Evolutionary conservation across 306 rosid genomes (phyloP).

Genomic region (Prunus campanulata): DNA sequence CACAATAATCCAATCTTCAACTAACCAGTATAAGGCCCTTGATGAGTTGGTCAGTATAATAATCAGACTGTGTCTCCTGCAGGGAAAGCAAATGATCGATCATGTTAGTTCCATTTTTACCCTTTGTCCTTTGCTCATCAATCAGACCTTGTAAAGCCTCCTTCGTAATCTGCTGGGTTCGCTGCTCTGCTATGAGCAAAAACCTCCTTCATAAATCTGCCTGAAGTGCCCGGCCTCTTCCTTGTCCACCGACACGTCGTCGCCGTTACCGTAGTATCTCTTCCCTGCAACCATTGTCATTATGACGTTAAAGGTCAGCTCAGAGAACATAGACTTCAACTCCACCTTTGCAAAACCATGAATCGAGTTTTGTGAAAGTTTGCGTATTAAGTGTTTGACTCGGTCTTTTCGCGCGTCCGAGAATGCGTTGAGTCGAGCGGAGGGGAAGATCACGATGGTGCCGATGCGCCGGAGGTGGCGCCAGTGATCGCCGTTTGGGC

Average conservation of each 20-base stretch:
- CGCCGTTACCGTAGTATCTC: slow-evolving; percentile 39
- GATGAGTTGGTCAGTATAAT: slow-evolving; percentile 57
- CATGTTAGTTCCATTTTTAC: slow-evolving; percentile 20
- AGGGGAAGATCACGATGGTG: slow-evolving; percentile 51
- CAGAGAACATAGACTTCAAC: slow-evolving; percentile 28
- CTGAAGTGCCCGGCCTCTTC: background rate
- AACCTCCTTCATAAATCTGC: background rate
- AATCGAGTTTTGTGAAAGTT: slow-evolving; percentile 14
- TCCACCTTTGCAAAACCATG: slow-evolving; percentile 30
- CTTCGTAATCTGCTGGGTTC: background rate
- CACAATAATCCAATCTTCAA: slow-evolving; percentile 13
- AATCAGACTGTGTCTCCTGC: slow-evolving; percentile 45
- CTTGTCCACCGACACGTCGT: slow-evolving; percentile 1
- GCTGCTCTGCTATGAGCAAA: background rate
- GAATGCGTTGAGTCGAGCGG: slow-evolving; percentile 27
- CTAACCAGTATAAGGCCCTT: slow-evolving; percentile 63
- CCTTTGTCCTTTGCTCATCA: slow-evolving; percentile 39
- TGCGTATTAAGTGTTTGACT: slow-evolving; percentile 28
- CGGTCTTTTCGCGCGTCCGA: slow-evolving; percentile 34
- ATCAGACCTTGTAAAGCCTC: slow-evolving; percentile 51
- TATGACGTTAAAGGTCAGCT: slow-evolving; percentile 53
- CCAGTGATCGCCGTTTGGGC: slow-evolving; percentile 72
- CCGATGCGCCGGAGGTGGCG: slow-evolving; percentile 66
- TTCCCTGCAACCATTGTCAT: slow-evolving; percentile 73
- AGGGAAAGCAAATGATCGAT: slow-evolving; percentile 46